Percentiles rank a stretch among this genome's conserved stretches.
Evolutionary conservation across 2,329 filamentous ascomycete species (phyloP).

Genomic region (Aschersonia sp.): DNA sequence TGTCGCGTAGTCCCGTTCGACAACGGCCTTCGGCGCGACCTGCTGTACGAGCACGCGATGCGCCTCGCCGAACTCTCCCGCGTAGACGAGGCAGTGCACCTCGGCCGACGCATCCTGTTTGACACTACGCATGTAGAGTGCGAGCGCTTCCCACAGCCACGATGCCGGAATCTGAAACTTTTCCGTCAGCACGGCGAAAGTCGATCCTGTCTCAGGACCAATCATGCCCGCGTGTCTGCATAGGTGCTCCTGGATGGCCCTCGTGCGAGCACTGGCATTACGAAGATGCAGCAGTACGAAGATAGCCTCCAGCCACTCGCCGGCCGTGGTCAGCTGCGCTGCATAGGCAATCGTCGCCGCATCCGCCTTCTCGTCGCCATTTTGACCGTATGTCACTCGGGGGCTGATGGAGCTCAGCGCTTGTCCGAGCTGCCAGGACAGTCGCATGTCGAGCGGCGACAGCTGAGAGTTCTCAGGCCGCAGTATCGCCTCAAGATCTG

Average conservation of each 20-base stretch:
- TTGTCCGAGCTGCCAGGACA: slow-evolving; percentile 77
- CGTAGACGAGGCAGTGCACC: slow-evolving; percentile 67
- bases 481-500: slow-evolving; percentile 54
- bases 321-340: slow-evolving; percentile 45
- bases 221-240: slow-evolving; percentile 57
- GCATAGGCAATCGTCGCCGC: slow-evolving; percentile 52
- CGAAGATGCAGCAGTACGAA: slow-evolving; percentile 72
- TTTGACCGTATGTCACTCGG: slow-evolving; percentile 35
- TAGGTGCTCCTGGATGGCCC: slow-evolving; percentile 58
- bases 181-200: slow-evolving; percentile 44
- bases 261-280: slow-evolving; percentile 44
- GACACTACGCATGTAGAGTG: slow-evolving; percentile 63
- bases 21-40: slow-evolving; percentile 70
- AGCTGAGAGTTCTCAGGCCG: slow-evolving; percentile 65
- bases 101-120: slow-evolving; percentile 56
- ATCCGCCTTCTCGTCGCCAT: slow-evolving; percentile 48
- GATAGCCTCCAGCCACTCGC: slow-evolving; percentile 54
- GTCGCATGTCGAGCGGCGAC: slow-evolving; percentile 57
- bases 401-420: slow-evolving; percentile 36
- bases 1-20: slow-evolving; percentile 64
- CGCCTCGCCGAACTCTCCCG: slow-evolving; percentile 63
- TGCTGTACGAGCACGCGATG: slow-evolving; percentile 69
- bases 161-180: slow-evolving; percentile 56
- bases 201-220: slow-evolving; percentile 38
- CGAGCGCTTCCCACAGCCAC: slow-evolving; percentile 84